Percentiles rank a stretch among this genome's conserved stretches.
Evolutionary conservation across 345 rosid genomes (phyloP).

Genomic region (Populus nigra): DNA sequence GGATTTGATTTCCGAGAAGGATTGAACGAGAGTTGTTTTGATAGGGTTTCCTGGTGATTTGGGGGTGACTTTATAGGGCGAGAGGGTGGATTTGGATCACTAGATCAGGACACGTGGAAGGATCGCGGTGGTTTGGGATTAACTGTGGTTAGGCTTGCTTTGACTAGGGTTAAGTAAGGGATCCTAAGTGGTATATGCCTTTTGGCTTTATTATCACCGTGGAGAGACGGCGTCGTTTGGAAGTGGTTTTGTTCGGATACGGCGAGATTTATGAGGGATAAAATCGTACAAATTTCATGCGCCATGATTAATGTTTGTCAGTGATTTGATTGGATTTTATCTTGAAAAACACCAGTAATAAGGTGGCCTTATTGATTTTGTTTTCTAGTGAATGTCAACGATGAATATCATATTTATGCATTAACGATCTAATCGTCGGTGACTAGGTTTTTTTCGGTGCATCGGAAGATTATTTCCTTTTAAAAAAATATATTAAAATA

Average conservation of each 20-base stretch:
- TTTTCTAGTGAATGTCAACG: neutral
- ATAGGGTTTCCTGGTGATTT: conserved; percentile 22
- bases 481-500: no score
- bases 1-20: neutral
- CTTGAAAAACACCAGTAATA: no score
- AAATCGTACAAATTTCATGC: neutral
- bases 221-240: conserved; percentile 25
- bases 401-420: neutral
- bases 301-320: neutral
- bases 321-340: neutral
- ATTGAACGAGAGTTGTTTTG: neutral
- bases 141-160: conserved; percentile 29
- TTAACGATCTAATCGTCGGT: neutral
- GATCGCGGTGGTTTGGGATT: conserved; percentile 9
- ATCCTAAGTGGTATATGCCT: conserved; percentile 25
- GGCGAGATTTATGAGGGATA: neutral
- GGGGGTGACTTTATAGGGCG: conserved; percentile 27
- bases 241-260: neutral
- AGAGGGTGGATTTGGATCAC: conserved; percentile 16
- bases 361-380: neutral
- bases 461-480: no score
- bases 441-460: neutral
- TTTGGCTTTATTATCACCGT: conserved; percentile 15
- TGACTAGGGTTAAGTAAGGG: conserved; percentile 39
- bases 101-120: conserved; percentile 38